Conservation (phyloP, 192 early-diverging fungal genomes). For the Coemansia sp. region DNA sequence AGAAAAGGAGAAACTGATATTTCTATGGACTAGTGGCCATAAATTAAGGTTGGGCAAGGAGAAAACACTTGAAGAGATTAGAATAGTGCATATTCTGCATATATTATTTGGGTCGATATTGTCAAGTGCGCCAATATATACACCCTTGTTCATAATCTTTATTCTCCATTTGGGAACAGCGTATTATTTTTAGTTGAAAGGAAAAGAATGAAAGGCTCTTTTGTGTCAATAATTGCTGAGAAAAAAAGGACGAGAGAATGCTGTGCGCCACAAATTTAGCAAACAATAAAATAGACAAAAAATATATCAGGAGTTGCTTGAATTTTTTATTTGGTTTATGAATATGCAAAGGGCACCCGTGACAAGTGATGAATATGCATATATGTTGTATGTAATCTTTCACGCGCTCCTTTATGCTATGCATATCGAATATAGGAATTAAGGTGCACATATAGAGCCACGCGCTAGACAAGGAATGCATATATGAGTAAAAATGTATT, state of each 20-base stretch:
- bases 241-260: background rate
- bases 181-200: background rate
- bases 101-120: background rate
- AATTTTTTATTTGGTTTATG: background rate
- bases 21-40: background rate
- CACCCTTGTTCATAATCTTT: background rate
- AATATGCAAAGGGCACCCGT: conserved; percentile 7
- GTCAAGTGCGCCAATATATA: conserved; percentile 3
- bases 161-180: background rate
- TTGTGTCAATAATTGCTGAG: background rate
- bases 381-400: conserved; percentile 3
- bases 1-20: background rate
- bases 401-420: conserved; percentile 6
- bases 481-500: conserved; percentile 5
- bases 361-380: conserved; percentile 8
- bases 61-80: background rate
- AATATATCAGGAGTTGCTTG: background rate
- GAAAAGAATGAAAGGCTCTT: background rate
- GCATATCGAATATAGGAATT: conserved; percentile 11
- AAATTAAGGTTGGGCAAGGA: background rate
- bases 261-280: conserved; percentile 1
- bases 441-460: conserved; percentile 1
- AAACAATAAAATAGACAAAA: conserved; percentile 1
- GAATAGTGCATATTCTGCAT: conserved; percentile 1
- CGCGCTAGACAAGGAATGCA: conserved; percentile 1